Percentiles rank a stretch among this genome's conserved stretches.
Conservation (phyloP, 257 asterid genomes). For the Pogostemon cablin region DNA sequence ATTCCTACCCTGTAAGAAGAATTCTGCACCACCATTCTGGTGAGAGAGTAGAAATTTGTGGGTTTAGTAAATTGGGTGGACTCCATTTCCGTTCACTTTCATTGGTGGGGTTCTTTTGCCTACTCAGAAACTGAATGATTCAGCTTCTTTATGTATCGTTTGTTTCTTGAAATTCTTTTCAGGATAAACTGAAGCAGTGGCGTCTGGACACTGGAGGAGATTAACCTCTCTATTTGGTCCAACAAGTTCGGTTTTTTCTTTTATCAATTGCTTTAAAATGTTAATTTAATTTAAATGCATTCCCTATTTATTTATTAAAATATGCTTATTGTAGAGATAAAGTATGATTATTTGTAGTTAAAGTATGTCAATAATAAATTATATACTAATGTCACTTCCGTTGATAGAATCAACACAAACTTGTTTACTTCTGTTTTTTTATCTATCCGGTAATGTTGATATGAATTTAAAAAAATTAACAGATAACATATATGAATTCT, state of each 20-base stretch:
- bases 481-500: too few relatives aligned
- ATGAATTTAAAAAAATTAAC: too few relatives aligned
- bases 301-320: too few relatives aligned
- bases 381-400: too few relatives aligned
- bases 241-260: not conserved
- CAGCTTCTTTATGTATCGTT: not conserved
- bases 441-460: too few relatives aligned
- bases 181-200: constrained; percentile 40
- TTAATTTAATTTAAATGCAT: not conserved
- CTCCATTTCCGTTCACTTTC: constrained; percentile 43
- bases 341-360: too few relatives aligned
- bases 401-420: too few relatives aligned
- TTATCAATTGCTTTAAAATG: too few relatives aligned
- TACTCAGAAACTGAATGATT: constrained; percentile 1
- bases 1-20: constrained; percentile 62
- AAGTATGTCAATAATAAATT: too few relatives aligned
- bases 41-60: constrained; percentile 37
- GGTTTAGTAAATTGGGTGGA: constrained; percentile 43
- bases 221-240: constrained; percentile 33
- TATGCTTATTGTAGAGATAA: too few relatives aligned
- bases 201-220: constrained; percentile 35
- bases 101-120: constrained; percentile 6
- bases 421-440: too few relatives aligned
- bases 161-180: constrained; percentile 1
- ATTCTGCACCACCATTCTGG: constrained; percentile 66